Evolutionary conservation across 176 grass and related monocot species (phyloP), one percentile per base, ranked within the genome.

Genomic region (Musa acuminata): DNA sequence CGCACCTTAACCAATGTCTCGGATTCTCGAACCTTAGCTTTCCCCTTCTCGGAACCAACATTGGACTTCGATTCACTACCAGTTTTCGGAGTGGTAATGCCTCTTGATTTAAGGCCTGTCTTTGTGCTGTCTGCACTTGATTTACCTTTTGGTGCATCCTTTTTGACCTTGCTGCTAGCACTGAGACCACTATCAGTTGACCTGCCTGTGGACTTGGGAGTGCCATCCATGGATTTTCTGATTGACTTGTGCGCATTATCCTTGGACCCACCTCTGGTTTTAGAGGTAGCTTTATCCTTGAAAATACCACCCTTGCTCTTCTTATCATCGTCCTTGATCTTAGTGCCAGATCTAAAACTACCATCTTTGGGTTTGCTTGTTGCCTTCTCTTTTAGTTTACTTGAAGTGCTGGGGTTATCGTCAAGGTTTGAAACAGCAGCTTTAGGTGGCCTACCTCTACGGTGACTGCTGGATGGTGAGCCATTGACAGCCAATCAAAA

Each of bases 121-220:
- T 26, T 82, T 17, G 52, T 62, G 77, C 68, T 92, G 83, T 74
- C 86, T 74, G 77, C 81, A 57, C 51, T 79, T 1, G 84, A 82
- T 57, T 89, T 86, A 29, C 24, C 58, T 64, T 69, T 70, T 20
- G 10, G 16, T 19, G 48, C 16, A 51, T 70, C 80, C 29, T 75
- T 79, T 78, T 83, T 83, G 23, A 57, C 67, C 53, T 72, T 53
- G 17, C 75, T 78, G 27, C 72, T 66, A 63, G 79, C 72, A 74
- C 21, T 82, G 48, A 70, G 52, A 24, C 43, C 25, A 22, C 22
- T 22, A 65, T 65, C 63, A 65, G 11, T 65, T 3, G 29, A 35
- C 29, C 22, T 90, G 72, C 59, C 49, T 1, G 22, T 64, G 58
- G 60, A 80, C 57, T 78, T 84, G 59, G 69, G 58, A 48, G 75